Base-by-base conservation (phyloP, 2,329 filamentous ascomycete genomes). In the Chaetomiaceae sp. region DNA sequence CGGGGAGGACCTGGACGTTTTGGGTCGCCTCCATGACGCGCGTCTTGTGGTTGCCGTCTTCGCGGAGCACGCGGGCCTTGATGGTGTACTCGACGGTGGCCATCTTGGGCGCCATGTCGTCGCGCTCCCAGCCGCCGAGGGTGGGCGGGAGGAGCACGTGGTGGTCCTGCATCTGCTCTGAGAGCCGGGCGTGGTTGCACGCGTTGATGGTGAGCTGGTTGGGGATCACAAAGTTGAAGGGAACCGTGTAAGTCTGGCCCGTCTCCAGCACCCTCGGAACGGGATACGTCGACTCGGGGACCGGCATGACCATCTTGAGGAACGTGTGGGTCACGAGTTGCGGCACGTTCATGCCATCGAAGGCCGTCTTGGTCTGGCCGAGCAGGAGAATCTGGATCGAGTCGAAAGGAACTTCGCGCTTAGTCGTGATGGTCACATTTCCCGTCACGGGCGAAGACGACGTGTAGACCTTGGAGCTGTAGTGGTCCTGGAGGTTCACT, bases 151-250 rank as follows among this genome's bases (percentile, higher is more conserved):
- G 69, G 11, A 73, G 71, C 34, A 79, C 66, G 66, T 83, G 80
- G 42, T 76, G 71, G 30, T 78, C 77, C 48, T 72, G 71, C 27
- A 82, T 69, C 42, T 68, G 68, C n/a, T 70, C 67, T 36, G 70
- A 70, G 36, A 70, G 67, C 49, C 74, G 71, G 25, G 65, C 60
- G 67, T 82, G 79, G 60, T 69, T 75, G 70, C 80, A 83, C 16
- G 79, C 78, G 54, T 73, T 74, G 45, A 82, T 69, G 16, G 79
- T 82, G 54, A 83, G 75, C 49, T 81, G 74, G 58, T 72, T 70
- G n/a, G 80, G 80, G 14, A 83, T 73, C 53, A 82, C 75, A 58
- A 83, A 83, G 67, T 79, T 67, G 69, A 83, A 80, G n/a, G 79
- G 79, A 21, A 83, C 65, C 13, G 62, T 72, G 65, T 80, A 79